These are phyloP conservation scores for Rhodotorula sp. DNA, from an alignment of 1,284 basidiomycete genomes.

Conservation along the genomic window DNA sequence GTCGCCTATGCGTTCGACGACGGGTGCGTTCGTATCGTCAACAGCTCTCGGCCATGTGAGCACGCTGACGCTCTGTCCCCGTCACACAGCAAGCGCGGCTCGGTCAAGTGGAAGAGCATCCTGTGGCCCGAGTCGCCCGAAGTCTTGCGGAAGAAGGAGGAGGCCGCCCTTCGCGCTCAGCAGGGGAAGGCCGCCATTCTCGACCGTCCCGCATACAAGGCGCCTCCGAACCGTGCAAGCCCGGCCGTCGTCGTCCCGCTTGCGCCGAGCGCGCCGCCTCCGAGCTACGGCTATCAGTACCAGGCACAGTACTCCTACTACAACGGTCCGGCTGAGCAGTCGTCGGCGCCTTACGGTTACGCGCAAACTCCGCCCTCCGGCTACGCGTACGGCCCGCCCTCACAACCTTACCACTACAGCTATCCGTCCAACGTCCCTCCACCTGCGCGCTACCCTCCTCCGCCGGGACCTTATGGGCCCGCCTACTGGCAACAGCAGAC, in stretches of 20 bases:
- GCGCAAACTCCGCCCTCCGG: no score
- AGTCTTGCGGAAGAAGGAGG: conserved; percentile 24
- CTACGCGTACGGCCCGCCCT: no score
- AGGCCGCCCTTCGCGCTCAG: conserved; percentile 7
- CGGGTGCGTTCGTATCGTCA: conserved; percentile 42
- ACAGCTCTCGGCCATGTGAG: background rate
- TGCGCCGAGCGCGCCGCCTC: background rate
- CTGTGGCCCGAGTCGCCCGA: conserved; percentile 34
- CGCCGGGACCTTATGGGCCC: background rate
- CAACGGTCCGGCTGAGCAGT: no score
- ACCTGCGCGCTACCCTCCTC: no score
- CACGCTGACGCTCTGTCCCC: background rate
- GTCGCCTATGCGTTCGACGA: conserved; percentile 78
- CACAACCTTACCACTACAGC: background rate
- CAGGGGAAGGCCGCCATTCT: conserved; percentile 18
- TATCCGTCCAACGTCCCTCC: background rate
- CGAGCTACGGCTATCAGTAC: background rate
- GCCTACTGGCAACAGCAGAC: background rate
- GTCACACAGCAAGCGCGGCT: conserved; percentile 12
- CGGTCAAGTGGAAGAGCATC: conserved; percentile 30
- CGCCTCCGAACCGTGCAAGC: conserved; percentile 4
- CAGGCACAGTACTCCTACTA: no score
- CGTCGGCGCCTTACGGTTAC: no score
- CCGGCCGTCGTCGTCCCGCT: background rate
- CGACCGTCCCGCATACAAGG: conserved; percentile 22